Base-by-base conservation (phyloP, 2,329 filamentous ascomycete genomes). In the Aspergillus sp. region DNA sequence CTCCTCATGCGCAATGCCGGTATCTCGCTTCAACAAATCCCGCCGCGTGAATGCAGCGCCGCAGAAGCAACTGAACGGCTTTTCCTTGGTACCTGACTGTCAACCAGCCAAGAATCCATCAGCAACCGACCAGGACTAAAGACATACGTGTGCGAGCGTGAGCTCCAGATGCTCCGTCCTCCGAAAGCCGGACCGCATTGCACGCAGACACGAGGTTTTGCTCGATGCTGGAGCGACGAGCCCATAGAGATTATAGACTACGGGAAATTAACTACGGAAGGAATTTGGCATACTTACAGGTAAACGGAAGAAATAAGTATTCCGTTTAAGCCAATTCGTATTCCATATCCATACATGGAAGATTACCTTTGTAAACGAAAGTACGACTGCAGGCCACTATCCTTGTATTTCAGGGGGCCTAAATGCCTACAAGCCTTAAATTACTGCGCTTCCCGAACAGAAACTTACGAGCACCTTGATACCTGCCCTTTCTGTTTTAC, bases 41-140 rank as follows among this genome's bases (percentile, higher is more conserved):
- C 63, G 60, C 44, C 63, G 63, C 49, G 63, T 65, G 49, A 66
- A 66, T 2, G 63, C 63, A 9, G 63, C 60, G 52, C 63, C 63
- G 55, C 63, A 66, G 54, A 63, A 65, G 49, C 63, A 66, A 38
- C 63, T 59, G 46, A 65, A 66, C n/a, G 63, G 63, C 44, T 66
- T 66, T 50, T 66, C 63, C 43, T 66, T 66, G 20, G 63, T 66
- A 49, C 66, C 63, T 66, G 46, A 20, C 19, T 7, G 7, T 4
- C 33, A 45, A 44, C 56, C 45, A 60, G 52, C 15, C 20, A 46
- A 20, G 19, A 19, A 19, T 20, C 32, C 23, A 48, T 50, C 53
- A 32, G 15, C 12, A 23, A 45, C 22, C 30, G 15, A 27, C 17
- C 10, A 39, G 41, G 15, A n/a, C 35, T 13, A 22, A 25, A n/a